Evolutionary conservation across 805 yeast genomes (phyloP).

Genomic region (Barnettozyma pratensis): DNA sequence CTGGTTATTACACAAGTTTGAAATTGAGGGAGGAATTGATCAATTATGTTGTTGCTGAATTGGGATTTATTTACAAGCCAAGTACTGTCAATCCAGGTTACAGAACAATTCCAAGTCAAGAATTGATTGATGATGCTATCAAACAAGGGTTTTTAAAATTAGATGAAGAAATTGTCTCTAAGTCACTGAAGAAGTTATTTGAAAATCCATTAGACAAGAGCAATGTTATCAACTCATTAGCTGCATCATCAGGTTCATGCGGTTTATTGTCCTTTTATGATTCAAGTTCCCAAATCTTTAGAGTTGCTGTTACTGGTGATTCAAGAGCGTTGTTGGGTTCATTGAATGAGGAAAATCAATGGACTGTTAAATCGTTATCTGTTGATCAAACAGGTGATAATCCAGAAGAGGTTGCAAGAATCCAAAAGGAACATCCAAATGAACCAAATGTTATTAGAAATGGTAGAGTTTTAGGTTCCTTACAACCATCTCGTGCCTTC

Average conservation of each 20-base stretch:
- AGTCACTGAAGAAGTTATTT: conserved; percentile 64
- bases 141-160: conserved; percentile 73
- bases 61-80: conserved; percentile 59
- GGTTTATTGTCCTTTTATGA: conserved; percentile 86
- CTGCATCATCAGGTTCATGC: conserved; percentile 95
- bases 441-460: conserved; percentile 71
- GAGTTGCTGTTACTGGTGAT: conserved; percentile 95
- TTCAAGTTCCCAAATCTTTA: conserved; percentile 59
- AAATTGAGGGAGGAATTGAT: conserved; percentile 77
- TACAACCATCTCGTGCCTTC: conserved; percentile 95
- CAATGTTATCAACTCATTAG: conserved; percentile 61
- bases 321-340: conserved; percentile 88
- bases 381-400: conserved; percentile 95
- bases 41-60: conserved; percentile 68
- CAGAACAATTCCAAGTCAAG: conserved; percentile 60
- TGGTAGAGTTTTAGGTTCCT: conserved; percentile 87
- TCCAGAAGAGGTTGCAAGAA: conserved; percentile 77
- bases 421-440: conserved; percentile 84
- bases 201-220: conserved; percentile 56
- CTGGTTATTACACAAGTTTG: conserved; percentile 92
- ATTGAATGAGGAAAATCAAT: conserved; percentile 53
- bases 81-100: conserved; percentile 39
- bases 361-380: conserved; percentile 86
- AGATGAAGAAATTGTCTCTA: conserved; percentile 82
- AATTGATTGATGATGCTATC: conserved; percentile 73